These are phyloP conservation scores for Eucalyptus cloeziana DNA, from an alignment of 345 rosid species.

Conservation along the genomic window DNA sequence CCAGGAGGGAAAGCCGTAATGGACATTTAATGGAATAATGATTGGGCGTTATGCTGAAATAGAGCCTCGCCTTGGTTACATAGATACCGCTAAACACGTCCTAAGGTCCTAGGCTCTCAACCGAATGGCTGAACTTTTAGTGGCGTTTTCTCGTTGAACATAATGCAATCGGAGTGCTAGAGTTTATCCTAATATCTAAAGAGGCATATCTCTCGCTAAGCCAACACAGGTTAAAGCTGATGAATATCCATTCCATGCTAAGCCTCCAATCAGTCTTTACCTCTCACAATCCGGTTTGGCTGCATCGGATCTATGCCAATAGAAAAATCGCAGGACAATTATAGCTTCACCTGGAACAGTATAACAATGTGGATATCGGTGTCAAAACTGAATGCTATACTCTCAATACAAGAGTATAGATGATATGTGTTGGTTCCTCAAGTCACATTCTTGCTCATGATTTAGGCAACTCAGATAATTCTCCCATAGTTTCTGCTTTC, in stretches of 20 bases:
- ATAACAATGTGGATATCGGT: background rate
- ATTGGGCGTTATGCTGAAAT: background rate
- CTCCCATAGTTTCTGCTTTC: background rate
- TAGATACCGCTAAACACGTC: background rate
- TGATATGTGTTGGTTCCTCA: background rate
- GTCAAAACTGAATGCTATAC: background rate
- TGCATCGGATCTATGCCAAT: background rate
- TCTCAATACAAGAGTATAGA: background rate
- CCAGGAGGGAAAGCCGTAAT: accelerated
- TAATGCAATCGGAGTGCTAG: background rate
- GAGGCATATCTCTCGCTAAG: background rate
- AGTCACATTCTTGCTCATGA: background rate
- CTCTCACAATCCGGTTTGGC: background rate
- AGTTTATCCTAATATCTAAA: background rate
- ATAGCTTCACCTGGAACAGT: background rate
- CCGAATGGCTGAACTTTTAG: background rate
- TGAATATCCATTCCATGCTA: background rate
- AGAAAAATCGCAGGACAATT: background rate
- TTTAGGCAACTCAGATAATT: background rate
- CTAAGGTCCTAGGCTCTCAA: background rate
- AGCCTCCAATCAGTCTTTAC: background rate
- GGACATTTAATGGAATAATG: background rate
- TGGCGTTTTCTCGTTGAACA: background rate
- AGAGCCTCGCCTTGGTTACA: background rate
- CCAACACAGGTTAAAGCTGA: background rate